Percentiles rank a stretch among this genome's conserved stretches.
Evolutionary conservation across 1,284 basidiomycete genomes (phyloP).

Genomic region (Mycena sp.): DNA sequence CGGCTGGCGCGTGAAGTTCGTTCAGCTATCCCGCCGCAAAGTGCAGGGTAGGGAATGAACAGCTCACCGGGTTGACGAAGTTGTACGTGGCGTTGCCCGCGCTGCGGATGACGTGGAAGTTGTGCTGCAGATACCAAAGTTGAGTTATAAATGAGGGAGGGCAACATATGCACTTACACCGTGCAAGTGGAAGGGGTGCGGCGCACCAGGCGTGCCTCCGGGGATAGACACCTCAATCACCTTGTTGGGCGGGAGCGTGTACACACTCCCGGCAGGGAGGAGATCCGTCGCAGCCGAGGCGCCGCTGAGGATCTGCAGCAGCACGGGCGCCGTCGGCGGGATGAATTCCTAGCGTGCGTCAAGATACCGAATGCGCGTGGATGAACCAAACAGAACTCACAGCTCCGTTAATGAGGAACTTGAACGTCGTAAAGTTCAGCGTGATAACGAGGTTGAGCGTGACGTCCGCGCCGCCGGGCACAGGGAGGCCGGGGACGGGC

Average conservation of each 20-base stretch:
- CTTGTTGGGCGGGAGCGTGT: conserved; percentile 42
- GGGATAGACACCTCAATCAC: conserved; percentile 30
- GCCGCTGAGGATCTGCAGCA: conserved; percentile 58
- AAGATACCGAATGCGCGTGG: not conserved
- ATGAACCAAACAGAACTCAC: not conserved
- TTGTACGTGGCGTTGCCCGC: conserved; percentile 21
- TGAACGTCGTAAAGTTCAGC: conserved; percentile 32
- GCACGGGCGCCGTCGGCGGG: conserved; percentile 44
- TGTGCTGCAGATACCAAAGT: conserved; percentile 15
- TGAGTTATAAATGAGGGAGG: conserved; percentile 2
- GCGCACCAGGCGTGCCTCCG: too few relatives aligned
- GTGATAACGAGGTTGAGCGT: conserved; percentile 34
- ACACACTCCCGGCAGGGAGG: conserved; percentile 50
- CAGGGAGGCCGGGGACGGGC: conserved; percentile 36
- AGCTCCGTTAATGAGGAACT: conserved; percentile 41
- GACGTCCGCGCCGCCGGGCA: conserved; percentile 40
- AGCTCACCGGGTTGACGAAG: conserved; percentile 16
- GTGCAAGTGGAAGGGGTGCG: conserved; percentile 31
- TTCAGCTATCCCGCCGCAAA: not conserved
- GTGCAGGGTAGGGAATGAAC: not conserved
- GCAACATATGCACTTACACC: conserved; percentile 16
- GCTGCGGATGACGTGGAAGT: conserved; percentile 36
- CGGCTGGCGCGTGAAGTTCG: not conserved
- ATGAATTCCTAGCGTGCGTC: conserved; percentile 22
- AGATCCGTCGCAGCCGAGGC: conserved; percentile 40